These are phyloP conservation scores for Novakomyces olei DNA, from an alignment of 805 yeast genomes.

Conservation along the genomic window DNA sequence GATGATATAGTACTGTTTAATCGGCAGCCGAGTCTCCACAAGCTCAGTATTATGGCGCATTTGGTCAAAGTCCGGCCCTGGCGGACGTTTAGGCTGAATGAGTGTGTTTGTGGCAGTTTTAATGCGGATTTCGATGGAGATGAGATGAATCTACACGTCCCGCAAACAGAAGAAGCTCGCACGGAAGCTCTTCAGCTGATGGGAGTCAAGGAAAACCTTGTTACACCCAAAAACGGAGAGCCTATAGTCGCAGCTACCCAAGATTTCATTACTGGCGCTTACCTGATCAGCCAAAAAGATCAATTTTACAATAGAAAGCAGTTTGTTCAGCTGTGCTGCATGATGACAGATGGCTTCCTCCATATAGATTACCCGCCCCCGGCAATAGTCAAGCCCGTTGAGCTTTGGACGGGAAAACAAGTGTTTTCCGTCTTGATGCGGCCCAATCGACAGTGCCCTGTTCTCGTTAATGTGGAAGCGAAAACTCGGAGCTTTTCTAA, in stretches of 20 bases:
- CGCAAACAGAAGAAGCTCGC: slow-evolving; percentile 95
- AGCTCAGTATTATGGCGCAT: slow-evolving; percentile 83
- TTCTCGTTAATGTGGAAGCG: slow-evolving; percentile 77
- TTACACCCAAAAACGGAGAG: slow-evolving; percentile 95
- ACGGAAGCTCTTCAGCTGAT: slow-evolving; percentile 95
- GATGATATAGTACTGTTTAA: slow-evolving; percentile 91
- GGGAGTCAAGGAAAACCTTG: slow-evolving; percentile 89
- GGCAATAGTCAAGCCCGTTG: slow-evolving; percentile 67
- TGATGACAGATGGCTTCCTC: slow-evolving; percentile 84
- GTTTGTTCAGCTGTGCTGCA: slow-evolving; percentile 58
- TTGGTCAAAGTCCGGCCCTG: slow-evolving; percentile 92
- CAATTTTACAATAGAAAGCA: slow-evolving; percentile 76
- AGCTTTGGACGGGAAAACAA: slow-evolving; percentile 95
- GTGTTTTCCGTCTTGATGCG: slow-evolving; percentile 67
- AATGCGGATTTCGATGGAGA: slow-evolving; percentile 99
- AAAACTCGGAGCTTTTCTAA: slow-evolving; percentile 89
- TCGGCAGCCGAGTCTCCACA: slow-evolving; percentile 92
- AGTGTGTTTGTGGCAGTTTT: slow-evolving; percentile 97
- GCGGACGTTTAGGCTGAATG: slow-evolving; percentile 91
- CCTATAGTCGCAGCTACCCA: slow-evolving; percentile 99
- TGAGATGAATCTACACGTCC: slow-evolving; percentile 98
- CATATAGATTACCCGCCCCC: slow-evolving; percentile 95
- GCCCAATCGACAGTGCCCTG: slow-evolving; percentile 58
- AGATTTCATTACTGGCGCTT: slow-evolving; percentile 95
- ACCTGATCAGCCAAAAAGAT: slow-evolving; percentile 77